Conservation (phyloP, 176 grass and related monocot genomes). For the Triticum timopheevii region DNA sequence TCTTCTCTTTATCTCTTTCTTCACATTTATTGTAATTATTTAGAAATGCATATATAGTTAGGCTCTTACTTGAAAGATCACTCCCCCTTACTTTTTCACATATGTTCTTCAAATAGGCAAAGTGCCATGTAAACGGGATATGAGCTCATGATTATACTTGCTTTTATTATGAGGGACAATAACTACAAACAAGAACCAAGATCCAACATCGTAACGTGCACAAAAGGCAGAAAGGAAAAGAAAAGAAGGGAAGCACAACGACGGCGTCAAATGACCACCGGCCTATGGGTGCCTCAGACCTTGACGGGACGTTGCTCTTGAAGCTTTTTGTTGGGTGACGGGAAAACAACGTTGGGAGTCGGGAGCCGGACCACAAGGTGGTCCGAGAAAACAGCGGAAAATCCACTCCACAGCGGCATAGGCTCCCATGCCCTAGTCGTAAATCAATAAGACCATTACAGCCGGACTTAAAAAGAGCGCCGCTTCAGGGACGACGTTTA, state of each 20-base stretch:
- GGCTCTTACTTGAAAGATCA: too few species aligned
- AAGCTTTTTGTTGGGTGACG: background rate
- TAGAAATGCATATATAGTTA: too few species aligned
- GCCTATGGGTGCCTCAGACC: background rate
- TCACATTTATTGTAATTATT: too few species aligned
- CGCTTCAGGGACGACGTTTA: too few species aligned
- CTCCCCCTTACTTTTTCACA: too few species aligned
- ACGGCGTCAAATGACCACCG: background rate
- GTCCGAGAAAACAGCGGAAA: background rate
- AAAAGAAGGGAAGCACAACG: background rate
- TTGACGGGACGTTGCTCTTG: background rate
- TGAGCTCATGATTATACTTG: too few species aligned
- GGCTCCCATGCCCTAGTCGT: too few species aligned
- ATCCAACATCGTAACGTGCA: constrained; percentile 34
- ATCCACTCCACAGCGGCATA: background rate
- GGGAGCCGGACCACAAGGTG: background rate
- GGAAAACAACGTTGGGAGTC: background rate
- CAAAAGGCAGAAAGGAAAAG: background rate
- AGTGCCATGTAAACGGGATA: too few species aligned
- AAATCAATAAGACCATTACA: too few species aligned
- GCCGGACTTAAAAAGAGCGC: too few species aligned
- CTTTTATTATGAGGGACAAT: background rate
- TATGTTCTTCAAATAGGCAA: too few species aligned
- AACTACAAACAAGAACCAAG: constrained; percentile 10
- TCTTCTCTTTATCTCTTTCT: too few species aligned